phyloP scores from a whole-genome alignment of 768 basidiomycete species.

The Termitomyces sp. region DNA sequence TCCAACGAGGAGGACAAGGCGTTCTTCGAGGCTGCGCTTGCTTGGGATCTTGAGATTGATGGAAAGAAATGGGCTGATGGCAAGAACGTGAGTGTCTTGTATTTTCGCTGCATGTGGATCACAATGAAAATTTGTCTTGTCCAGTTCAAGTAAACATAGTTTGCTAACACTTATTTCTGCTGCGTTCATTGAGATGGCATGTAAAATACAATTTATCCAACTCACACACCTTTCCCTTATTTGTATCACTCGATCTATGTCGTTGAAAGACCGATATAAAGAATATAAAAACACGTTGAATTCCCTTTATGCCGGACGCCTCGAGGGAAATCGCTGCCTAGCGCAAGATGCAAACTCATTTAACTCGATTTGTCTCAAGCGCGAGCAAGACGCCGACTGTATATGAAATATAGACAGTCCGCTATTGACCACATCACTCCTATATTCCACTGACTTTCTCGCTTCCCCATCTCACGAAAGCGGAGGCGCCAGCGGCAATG shows the following conservation, averaged over 20 bases:
- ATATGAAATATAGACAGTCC: not conserved
- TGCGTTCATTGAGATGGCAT: not conserved
- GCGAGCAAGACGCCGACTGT: not conserved
- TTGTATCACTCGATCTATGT: constrained; percentile 3
- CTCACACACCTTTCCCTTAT: not conserved
- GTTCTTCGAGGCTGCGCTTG: constrained; percentile 89
- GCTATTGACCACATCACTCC: constrained; percentile 4
- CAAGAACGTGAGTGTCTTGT: constrained; percentile 65
- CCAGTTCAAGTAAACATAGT: constrained; percentile 28
- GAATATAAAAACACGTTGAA: constrained; percentile 3
- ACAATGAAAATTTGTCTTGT: not conserved
- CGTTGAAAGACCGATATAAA: constrained; percentile 1
- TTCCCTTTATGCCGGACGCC: not conserved
- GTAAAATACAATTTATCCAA: constrained; percentile 1
- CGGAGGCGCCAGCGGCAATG: constrained; percentile 44
- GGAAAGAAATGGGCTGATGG: constrained; percentile 91
- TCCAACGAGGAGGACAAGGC: constrained; percentile 69
- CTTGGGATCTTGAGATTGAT: constrained; percentile 88
- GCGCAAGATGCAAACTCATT: not conserved
- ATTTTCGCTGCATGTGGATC: constrained; percentile 3
- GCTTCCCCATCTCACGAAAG: constrained; percentile 49
- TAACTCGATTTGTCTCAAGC: not conserved
- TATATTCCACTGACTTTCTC: constrained; percentile 33
- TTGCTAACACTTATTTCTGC: not conserved
- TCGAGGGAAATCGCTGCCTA: not conserved